These are phyloP conservation scores for Talaromyces piceae DNA, from an alignment of 2,329 filamentous ascomycete species.

Conservation along the genomic window DNA sequence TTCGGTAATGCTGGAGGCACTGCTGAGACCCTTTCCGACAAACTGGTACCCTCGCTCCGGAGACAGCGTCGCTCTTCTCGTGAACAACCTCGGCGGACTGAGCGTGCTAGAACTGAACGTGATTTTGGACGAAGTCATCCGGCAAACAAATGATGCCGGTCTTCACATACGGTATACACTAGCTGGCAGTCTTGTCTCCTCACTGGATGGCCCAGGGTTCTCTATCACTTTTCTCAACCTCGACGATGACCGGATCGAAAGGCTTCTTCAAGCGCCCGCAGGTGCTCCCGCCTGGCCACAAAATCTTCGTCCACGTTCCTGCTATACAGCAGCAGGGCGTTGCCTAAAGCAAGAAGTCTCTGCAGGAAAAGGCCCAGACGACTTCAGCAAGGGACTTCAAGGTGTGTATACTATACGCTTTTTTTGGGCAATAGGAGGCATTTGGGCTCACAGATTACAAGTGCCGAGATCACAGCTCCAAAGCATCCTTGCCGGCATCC, in stretches of 20 bases:
- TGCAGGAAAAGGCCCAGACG: neutral
- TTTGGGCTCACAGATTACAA: constrained; percentile 37
- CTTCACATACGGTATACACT: neutral
- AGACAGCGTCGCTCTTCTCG: neutral
- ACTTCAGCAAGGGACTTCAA: neutral
- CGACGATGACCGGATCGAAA: neutral
- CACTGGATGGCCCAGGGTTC: constrained; percentile 4
- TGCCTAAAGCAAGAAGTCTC: neutral
- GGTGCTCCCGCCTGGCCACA: neutral
- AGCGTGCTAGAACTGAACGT: neutral
- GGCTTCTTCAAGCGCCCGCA: neutral
- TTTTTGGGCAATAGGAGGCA: no score
- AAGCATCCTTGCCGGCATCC: neutral
- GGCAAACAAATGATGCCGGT: neutral
- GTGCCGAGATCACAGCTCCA: neutral
- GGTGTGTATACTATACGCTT: no score
- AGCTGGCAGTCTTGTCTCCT: neutral
- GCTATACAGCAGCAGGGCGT: neutral
- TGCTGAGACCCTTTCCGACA: neutral
- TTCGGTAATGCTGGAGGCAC: neutral
- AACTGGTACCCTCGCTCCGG: neutral
- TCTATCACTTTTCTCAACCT: constrained; percentile 2
- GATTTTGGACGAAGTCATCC: neutral
- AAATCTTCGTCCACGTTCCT: neutral
- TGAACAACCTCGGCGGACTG: neutral